phyloP scores from a whole-genome alignment of 2,329 filamentous ascomycete species.

The Aspergillus fructus region DNA sequence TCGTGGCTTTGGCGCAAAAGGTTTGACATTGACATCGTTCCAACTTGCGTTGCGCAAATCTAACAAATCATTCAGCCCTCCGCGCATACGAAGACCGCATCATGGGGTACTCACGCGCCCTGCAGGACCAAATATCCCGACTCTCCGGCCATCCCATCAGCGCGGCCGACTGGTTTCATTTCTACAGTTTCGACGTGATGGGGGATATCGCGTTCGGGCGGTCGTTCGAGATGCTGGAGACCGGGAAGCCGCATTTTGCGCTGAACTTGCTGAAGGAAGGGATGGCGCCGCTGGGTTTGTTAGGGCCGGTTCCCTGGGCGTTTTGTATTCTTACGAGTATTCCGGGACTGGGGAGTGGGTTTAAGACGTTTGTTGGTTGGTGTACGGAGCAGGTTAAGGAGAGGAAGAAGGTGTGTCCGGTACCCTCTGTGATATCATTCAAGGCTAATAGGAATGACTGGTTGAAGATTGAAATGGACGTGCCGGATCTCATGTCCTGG shows the following conservation, averaged over 20 bases:
- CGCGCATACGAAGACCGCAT: not conserved
- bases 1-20: too few species aligned
- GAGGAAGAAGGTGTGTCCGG: not conserved
- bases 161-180: not conserved
- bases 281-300: not conserved
- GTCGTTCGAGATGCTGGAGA: not conserved
- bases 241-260: not conserved
- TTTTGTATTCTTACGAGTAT: not conserved
- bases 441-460: not conserved
- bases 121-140: not conserved
- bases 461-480: not conserved
- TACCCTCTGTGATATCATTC: not conserved
- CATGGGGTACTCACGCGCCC: not conserved
- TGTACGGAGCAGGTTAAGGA: not conserved
- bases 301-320: not conserved
- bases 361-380: not conserved
- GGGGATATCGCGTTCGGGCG: not conserved
- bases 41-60: too few species aligned
- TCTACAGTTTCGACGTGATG: slow-evolving; percentile 9
- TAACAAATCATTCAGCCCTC: not conserved
- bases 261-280: not conserved
- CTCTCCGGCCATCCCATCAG: not conserved
- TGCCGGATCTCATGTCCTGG: not conserved
- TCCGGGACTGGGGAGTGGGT: not conserved
- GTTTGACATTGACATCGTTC: too few species aligned